These are phyloP conservation scores for Austroboletus festivus DNA, from an alignment of 768 basidiomycete genomes.

Conservation along the genomic window DNA sequence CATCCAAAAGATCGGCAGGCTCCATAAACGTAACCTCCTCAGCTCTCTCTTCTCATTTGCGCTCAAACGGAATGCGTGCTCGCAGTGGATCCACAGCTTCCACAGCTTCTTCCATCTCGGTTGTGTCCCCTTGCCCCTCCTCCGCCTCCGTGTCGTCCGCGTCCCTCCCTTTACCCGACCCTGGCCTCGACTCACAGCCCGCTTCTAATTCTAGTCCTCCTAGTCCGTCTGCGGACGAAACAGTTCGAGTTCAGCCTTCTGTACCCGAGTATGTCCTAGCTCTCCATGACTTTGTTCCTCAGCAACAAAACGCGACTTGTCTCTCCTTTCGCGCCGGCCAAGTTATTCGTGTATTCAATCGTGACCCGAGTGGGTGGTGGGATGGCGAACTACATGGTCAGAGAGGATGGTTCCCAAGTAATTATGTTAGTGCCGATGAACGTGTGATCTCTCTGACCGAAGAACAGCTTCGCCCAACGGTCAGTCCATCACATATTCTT, in stretches of 20 bases:
- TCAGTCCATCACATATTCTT: slow-evolving; percentile 32
- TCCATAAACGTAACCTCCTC: slow-evolving; percentile 30
- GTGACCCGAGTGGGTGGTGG: slow-evolving; percentile 95
- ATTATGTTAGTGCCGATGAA: slow-evolving; percentile 78
- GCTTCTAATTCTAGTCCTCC: slow-evolving; percentile 33
- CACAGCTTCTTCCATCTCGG: slow-evolving; percentile 52
- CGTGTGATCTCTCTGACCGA: slow-evolving; percentile 49
- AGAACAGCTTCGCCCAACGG: slow-evolving; percentile 49
- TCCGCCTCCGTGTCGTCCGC: slow-evolving; percentile 46
- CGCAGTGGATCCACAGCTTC: slow-evolving; percentile 58
- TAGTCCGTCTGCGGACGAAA: slow-evolving; percentile 47
- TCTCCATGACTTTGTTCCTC: slow-evolving; percentile 85
- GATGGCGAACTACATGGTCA: slow-evolving; percentile 89
- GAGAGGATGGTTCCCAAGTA: slow-evolving; percentile 98
- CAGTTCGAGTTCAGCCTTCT: slow-evolving; percentile 37
- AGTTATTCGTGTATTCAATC: slow-evolving; percentile 85
- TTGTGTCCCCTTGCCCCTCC: slow-evolving; percentile 52
- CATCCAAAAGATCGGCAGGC: slow-evolving; percentile 31
- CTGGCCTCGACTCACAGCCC: slow-evolving; percentile 29
- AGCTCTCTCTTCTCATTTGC: slow-evolving; percentile 13
- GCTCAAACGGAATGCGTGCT: slow-evolving; percentile 26
- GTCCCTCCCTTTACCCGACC: slow-evolving; percentile 42
- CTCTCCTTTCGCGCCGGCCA: slow-evolving; percentile 88
- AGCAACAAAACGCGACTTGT: slow-evolving; percentile 71
- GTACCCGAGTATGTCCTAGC: slow-evolving; percentile 78